Evolutionary conservation across 2,329 filamentous ascomycete species (phyloP).

Genomic region (Apiospora phragmitis): DNA sequence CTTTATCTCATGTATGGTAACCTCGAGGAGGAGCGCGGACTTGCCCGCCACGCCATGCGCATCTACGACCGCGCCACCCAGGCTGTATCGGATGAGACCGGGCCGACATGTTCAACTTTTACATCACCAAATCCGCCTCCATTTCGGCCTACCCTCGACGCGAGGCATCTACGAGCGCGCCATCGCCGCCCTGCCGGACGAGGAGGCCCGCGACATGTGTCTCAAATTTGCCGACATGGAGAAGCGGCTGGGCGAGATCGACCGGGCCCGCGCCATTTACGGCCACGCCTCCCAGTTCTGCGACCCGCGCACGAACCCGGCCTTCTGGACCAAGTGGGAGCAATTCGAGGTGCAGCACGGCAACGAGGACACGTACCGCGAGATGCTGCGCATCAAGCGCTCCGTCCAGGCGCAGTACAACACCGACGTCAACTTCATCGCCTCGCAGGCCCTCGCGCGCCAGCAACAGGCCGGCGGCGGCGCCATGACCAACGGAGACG

Average conservation of each 20-base stretch:
- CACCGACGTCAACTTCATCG: constrained; percentile 98
- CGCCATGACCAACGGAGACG: constrained; percentile 38
- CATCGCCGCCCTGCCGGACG: constrained; percentile 89
- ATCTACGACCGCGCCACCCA: constrained; percentile 97
- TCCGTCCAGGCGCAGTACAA: constrained; percentile 98
- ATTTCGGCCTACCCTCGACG: constrained; percentile 94
- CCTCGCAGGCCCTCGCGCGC: constrained; percentile 87
- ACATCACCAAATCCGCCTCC: constrained; percentile 97
- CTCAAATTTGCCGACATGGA: constrained; percentile 99
- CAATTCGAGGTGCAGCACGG: constrained; percentile 96
- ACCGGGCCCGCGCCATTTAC: constrained; percentile 92
- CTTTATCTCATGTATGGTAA: constrained; percentile 99
- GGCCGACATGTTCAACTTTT: constrained; percentile 98
- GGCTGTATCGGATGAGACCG: constrained; percentile 90
- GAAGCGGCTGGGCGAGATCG: constrained; percentile 86
- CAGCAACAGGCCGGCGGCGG: constrained; percentile 59
- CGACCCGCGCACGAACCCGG: constrained; percentile 85
- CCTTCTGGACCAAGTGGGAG: constrained; percentile 97
- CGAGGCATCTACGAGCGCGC: constrained; percentile 95
- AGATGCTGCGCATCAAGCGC: constrained; percentile 97
- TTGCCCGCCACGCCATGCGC: constrained; percentile 95
- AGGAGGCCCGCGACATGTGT: constrained; percentile 95
- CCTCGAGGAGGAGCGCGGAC: constrained; percentile 89
- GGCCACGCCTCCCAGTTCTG: constrained; percentile 97
- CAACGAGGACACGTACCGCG: constrained; percentile 99